A percentile compares a stretch with the other conserved stretches of the same genome.
These are phyloP conservation scores for Blastomyces emzantsi DNA, from an alignment of 2,329 filamentous ascomycete genomes.

Conservation along the genomic window DNA sequence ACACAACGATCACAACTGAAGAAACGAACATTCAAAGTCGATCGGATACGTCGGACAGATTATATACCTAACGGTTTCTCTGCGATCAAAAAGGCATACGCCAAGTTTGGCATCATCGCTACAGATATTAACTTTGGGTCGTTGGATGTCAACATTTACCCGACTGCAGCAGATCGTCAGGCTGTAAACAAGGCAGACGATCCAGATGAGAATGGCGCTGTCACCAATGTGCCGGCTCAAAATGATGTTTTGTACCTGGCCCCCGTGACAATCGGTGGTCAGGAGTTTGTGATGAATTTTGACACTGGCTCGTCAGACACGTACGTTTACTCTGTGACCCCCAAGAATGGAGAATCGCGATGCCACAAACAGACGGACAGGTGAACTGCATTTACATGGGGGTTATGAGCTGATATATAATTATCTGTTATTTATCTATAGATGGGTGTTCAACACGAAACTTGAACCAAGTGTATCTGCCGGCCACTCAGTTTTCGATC, in stretches of 20 bases:
- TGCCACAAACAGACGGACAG: neutral
- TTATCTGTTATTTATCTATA: constrained; percentile 20
- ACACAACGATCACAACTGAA: constrained; percentile 20
- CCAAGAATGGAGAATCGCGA: neutral
- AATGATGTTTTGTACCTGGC: constrained; percentile 63
- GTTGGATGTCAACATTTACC: constrained; percentile 28
- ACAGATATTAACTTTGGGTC: constrained; percentile 34
- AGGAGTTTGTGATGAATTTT: constrained; percentile 60
- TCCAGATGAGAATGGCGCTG: constrained; percentile 43
- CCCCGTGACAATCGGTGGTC: constrained; percentile 60
- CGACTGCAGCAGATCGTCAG: constrained; percentile 20
- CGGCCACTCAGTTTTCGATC: constrained; percentile 50
- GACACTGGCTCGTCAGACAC: constrained; percentile 69
- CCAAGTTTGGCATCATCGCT: constrained; percentile 54
- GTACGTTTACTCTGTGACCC: constrained; percentile 35
- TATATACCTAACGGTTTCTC: constrained; percentile 51
- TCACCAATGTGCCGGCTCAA: constrained; percentile 54
- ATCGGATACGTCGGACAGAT: constrained; percentile 47
- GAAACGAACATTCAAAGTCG: constrained; percentile 49
- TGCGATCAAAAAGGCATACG: constrained; percentile 57
- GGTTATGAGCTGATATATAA: constrained; percentile 7
- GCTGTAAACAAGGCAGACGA: constrained; percentile 22
- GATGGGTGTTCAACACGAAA: constrained; percentile 60
- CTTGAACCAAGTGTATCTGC: constrained; percentile 39
- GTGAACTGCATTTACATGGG: neutral